Base-by-base conservation (phyloP, 352 stramenopile species). In the Thalassiosira ordinaria region DNA sequence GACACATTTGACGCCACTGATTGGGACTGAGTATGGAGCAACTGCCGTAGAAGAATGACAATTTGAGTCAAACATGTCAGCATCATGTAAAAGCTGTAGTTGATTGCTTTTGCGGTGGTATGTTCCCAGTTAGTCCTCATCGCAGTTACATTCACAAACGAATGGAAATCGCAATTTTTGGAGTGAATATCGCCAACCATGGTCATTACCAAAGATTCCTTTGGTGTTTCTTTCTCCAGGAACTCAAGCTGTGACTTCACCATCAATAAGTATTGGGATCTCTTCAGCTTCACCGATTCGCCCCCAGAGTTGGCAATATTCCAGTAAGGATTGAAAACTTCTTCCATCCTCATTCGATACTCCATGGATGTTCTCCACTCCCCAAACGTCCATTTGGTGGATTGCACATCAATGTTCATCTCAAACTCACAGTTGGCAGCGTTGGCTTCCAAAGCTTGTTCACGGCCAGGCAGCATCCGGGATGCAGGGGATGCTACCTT, bases 61-160 rank as follows among this genome's bases (percentile, higher is more conserved):
- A 94, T 95, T 74, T 95, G 91, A 24, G 74, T 86, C 47, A 95
- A 75, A 74, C 89, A 95, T 6, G 82, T 90, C 2, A 93, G 44
- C 88, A 93, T 95, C 89, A 94, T 93, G 66, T 89, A 91, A 69
- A 94, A 93, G 18, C 76, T 89, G 63, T 95, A 95, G 51, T 93
- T 95, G 65, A 94, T 92, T 5, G 89, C 91, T 52, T 91, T 92
- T 33, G 73, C 81, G 8, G 86, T 93, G 0, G 89, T 91, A 22
- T 81, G 39, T 56, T 93, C 86, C 88, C 88, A 93, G 66, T 94
- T 89, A 11, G 84, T 93, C 33, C 91, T 56, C 53, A 93, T 80
- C 1, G 88, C 90, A 44, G 86, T 93, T 2, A 81, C 79, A 74
- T 93, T 93, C 0, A 95, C 41, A 64, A 75, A 86, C 29, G 86